Percentiles rank a stretch among this genome's conserved stretches.
Conservation (phyloP, 179 eudicot species). For the Heliamphora pulchella region DNA sequence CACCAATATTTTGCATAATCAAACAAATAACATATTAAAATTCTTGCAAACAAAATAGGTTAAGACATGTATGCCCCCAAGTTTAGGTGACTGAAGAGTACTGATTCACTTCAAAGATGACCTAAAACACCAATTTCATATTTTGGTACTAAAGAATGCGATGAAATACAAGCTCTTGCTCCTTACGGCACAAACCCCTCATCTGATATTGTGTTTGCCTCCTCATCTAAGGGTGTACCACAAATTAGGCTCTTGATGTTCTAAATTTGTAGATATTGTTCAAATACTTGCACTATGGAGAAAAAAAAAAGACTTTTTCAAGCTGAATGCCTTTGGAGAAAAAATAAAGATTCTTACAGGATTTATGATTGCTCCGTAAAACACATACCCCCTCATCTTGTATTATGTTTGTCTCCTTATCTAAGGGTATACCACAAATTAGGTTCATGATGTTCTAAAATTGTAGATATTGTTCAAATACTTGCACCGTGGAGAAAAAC, state of each 20-base stretch:
- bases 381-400: background rate
- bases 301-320: background rate
- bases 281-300: background rate
- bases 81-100: slow-evolving; percentile 4
- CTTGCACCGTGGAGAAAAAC: background rate
- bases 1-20: background rate
- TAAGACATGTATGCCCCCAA: background rate
- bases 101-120: background rate
- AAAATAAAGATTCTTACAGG: too few species aligned
- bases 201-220: background rate
- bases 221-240: background rate
- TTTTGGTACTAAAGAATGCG: background rate
- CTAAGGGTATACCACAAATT: background rate
- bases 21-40: too few species aligned
- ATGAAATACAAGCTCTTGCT: background rate
- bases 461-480: background rate
- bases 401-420: background rate
- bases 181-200: background rate
- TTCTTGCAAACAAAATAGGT: too few species aligned
- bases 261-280: background rate
- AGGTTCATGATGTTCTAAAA: background rate
- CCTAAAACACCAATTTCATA: background rate
- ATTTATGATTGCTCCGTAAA: too few species aligned
- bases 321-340: background rate
- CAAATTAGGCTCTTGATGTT: background rate